Evolutionary conservation across 768 basidiomycete species (phyloP).

Genomic region (Serendipita sp.): DNA sequence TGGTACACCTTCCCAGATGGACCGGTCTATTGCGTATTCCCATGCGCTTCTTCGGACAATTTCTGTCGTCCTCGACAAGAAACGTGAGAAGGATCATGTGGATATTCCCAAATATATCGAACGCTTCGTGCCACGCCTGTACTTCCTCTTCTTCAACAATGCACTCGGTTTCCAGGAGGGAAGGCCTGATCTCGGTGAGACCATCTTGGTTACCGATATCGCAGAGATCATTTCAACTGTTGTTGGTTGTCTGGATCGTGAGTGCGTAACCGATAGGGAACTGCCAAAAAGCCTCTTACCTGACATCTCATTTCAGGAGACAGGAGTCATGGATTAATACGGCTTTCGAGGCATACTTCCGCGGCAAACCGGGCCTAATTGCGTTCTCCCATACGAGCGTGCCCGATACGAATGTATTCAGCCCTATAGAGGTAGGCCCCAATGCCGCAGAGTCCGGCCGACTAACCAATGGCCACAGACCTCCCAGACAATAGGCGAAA

Average conservation of each 20-base stretch:
- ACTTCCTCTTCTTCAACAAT: conserved; percentile 40
- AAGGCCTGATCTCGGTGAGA: conserved; percentile 18
- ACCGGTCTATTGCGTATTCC: conserved; percentile 51
- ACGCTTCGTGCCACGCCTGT: conserved; percentile 52
- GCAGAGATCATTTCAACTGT: conserved; percentile 54
- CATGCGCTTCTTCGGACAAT: conserved; percentile 68
- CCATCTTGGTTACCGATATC: conserved; percentile 43
- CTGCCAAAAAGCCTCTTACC: neutral
- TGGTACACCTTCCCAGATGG: conserved; percentile 23
- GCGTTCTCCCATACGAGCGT: conserved; percentile 42
- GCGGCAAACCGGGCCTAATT: conserved; percentile 36
- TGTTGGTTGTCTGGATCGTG: conserved; percentile 40
- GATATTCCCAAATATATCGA: conserved; percentile 77
- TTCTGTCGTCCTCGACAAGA: conserved; percentile 38
- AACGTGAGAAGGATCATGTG: conserved; percentile 33
- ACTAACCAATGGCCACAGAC: neutral
- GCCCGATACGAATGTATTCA: conserved; percentile 24
- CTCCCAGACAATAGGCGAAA: conserved; percentile 18
- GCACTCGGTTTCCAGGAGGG: conserved; percentile 17
- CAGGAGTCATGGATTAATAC: conserved; percentile 42
- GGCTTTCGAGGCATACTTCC: conserved; percentile 39
- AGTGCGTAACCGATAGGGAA: conserved; percentile 35
- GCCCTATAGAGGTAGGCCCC: conserved; percentile 34
- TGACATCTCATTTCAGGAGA: conserved; percentile 27
- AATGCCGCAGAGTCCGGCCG: neutral